Base-by-base conservation (phyloP, 2,329 filamentous ascomycete genomes). In the Cladosporium sp. region DNA sequence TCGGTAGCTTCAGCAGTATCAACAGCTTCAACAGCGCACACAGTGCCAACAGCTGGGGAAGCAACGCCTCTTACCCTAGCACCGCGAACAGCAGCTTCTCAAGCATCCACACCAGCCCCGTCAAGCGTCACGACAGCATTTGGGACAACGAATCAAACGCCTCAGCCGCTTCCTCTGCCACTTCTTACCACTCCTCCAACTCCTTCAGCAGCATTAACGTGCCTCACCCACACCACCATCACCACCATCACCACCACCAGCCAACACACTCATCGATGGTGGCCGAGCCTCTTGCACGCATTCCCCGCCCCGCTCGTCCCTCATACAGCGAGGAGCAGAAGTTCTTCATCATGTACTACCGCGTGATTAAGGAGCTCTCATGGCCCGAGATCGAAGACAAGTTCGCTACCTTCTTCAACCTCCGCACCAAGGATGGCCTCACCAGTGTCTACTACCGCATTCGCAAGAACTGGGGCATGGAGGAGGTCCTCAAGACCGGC, bases 391-490 rank as follows among this genome's bases (percentile, higher is more conserved):
- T 75, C 55, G 72, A 69, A 38, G 59, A 65, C 28, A 58, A 64
- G 28, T 68, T 67, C 47, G 63, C 47, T n/a, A 60, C 64, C 11
- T 59, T 58, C 51, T 61, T 59, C 55, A 65, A 58, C 63, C 68
- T 67, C 44, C 72, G 75, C 28, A 71, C 73, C 41, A 73, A 74
- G 59, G 74, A 73, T 30, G 75, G 75, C 11, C 65, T 77, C 32
- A 76, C 73, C 15, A 73, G 72, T 2, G 74, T 75, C 11, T 77
- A 77, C 68, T 77, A 77, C 61, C 73, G 75, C 28, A 72, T 76
- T 32, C 69, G 75, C 28, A 71, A 69, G 61, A 71, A 73, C 59
- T 77, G 74, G 74, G 75, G 74, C 12, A 67, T 77, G 32, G 66
- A 70, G 52, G 73, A 75, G 52, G 75, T 77, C 34, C 69, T 76